Base-by-base conservation (phyloP, 768 basidiomycete genomes). In the Xerocomus spinulosus region DNA sequence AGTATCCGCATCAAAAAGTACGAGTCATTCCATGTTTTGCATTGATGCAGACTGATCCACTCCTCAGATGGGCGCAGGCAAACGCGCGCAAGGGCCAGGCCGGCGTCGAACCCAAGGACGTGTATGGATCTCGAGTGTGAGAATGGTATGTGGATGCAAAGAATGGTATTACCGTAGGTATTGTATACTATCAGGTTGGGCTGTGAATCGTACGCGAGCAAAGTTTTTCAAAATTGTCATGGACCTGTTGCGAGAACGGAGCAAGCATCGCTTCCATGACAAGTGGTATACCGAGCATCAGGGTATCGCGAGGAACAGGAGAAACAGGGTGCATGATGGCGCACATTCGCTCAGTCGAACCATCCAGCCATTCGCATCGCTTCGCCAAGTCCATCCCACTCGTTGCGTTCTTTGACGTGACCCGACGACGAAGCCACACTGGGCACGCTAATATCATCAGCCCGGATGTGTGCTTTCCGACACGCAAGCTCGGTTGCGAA, bases 1-100 rank as follows among this genome's bases (percentile, higher is more conserved):
- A 91, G 91, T 26, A 98, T 99, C 69, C 83, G 96, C 39, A 92
- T 99, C 69, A 97, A 96, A 77, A 93, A 96, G 85, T 95, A 64
- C 52, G 85, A 72, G 36, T 2, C 17, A 5, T 20, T 25, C 3
- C 36, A 20, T 20, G 46, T 52, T 25, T 6, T 18, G 42, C 33
- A 35, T 41, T 53, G 13, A 7, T 14, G 8, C 33, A 9, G 13
- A 10, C 35, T 53, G 21, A 44, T 44, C 26, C 47, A 29, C 37
- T 17, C 46, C 44, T 12, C 44, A 91, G 88, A 62, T 92, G 90
- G 90, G 90, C 87, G 4, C 84, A 91, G 58, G 83, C 88, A 47
- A 90, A 92, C 71, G 79, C 84, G 58, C 81, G 83, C 64, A 89
- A 86, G 66, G 90, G 91, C 7, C 87, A 90, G 59, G 80, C 78